Evolutionary conservation across 2,329 filamentous ascomycete species (phyloP).

Genomic region (Lecanicillium sp.): DNA sequence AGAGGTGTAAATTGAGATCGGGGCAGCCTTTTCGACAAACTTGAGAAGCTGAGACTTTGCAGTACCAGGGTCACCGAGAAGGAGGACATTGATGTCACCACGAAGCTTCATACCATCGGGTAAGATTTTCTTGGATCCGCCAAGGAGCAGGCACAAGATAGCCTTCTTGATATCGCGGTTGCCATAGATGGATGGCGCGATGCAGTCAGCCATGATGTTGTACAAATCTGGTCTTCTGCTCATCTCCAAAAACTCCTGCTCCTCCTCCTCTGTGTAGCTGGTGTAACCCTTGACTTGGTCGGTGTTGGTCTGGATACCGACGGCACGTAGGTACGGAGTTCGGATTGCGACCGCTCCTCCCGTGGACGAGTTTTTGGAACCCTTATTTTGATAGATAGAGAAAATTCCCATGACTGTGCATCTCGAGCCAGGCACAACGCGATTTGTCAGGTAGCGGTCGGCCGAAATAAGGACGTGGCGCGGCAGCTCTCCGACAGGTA

Average conservation of each 20-base stretch:
- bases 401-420: constrained; percentile 97
- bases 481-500: constrained; percentile 91
- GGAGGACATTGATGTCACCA: constrained; percentile 95
- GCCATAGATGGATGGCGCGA: constrained; percentile 95
- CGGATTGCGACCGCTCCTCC: constrained; percentile 86
- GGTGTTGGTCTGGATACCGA: constrained; percentile 84
- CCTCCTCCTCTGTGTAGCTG: constrained; percentile 87
- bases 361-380: constrained; percentile 64
- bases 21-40: constrained; percentile 92
- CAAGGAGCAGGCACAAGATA: constrained; percentile 86
- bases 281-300: constrained; percentile 84
- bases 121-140: constrained; percentile 94
- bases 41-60: constrained; percentile 96
- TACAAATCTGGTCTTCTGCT: constrained; percentile 91
- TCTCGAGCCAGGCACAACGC: constrained; percentile 88
- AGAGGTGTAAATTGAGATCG: constrained; percentile 97
- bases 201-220: constrained; percentile 79
- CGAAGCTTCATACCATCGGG: constrained; percentile 96
- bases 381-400: constrained; percentile 94
- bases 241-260: constrained; percentile 91
- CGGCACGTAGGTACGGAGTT: constrained; percentile 87
- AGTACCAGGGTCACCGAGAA: constrained; percentile 95
- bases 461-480: constrained; percentile 92
- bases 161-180: constrained; percentile 96
- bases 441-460: constrained; percentile 92